A percentile compares a stretch with the other conserved stretches of the same genome.
Evolutionary conservation across 306 rosid genomes (phyloP).

Genomic region (Castanopsis chinensis): DNA sequence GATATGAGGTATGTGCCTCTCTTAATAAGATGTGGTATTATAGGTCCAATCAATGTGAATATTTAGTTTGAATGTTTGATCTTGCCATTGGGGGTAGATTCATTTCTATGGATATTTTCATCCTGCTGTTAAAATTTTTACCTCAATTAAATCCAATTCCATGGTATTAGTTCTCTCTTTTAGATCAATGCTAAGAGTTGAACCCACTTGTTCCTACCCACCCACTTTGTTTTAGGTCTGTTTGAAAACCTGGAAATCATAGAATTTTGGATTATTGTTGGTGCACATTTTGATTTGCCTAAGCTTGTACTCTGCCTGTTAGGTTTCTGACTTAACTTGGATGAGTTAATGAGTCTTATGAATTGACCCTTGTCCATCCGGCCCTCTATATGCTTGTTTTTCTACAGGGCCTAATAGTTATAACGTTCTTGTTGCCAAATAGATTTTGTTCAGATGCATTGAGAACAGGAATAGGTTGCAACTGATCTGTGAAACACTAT

Average conservation of each 20-base stretch:
- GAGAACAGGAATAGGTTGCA: neutral
- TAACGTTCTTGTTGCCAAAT: neutral
- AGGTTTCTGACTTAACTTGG: neutral
- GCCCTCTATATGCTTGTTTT: neutral
- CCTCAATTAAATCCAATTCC: neutral
- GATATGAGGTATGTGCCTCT: constrained; percentile 69
- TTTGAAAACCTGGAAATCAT: neutral
- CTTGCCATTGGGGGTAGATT: neutral
- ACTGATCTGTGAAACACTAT: neutral
- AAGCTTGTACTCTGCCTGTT: neutral
- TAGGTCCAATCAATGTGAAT: neutral
- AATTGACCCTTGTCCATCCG: neutral
- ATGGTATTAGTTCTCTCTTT: neutral
- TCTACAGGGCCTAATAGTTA: neutral
- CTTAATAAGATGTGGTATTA: constrained; percentile 2
- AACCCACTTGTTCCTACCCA: neutral
- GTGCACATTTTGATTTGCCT: neutral
- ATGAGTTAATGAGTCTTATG: neutral
- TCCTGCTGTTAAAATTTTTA: neutral
- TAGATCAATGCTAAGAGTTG: neutral
- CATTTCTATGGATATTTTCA: neutral
- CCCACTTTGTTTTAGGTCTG: neutral
- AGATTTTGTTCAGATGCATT: neutral
- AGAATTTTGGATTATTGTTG: neutral
- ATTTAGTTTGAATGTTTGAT: neutral